Evolutionary conservation across 1,139 yeast species (phyloP), one percentile per base, ranked within the genome.

Genomic region (Spencermartinsiella ligniputridi): DNA sequence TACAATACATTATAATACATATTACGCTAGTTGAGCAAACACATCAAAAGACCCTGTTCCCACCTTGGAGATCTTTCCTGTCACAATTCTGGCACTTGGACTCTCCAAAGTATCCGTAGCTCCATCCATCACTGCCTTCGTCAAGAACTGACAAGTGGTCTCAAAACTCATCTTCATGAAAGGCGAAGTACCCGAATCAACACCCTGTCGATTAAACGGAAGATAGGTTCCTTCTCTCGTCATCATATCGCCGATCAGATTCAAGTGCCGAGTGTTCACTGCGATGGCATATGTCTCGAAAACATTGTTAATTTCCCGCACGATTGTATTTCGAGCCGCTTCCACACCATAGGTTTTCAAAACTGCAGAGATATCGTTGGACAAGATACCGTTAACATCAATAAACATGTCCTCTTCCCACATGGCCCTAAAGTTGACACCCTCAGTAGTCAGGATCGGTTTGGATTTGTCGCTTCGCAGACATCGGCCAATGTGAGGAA

Each of bases 161-260:
- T 94, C 99, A 68, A 89, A 94, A 48, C 97, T 88, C 99, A 94
- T 94, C 75, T 94, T 94, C 92, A 89, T 83, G 72, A 94, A 87
- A 25, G 97, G 86, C 9, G 97, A 90, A 1, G 97, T 89, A 18
- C 94, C 81, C 1, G 96, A 78, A 64, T 92, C 97, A 64, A 94
- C 90, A 68, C 98, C 98, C 71, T 89, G 96, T 75, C 99, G 84
- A 70, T 89, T 90, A 74, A 94, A 94, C 21, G 99, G 96, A 65
- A 92, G 72, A 64, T 90, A 94, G 2, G 94, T 79, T 60, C 99
- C 99, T 70, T 92, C 97, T 66, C 98, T 81, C 3, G 99, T 94
- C 99, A 94, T 94, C 90, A 88, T 87, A 68, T 94, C 99, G 52
- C 96, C 98, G 68, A 94, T 84, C 65, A 94, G 78, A 63, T 92